Conservation (phyloP, 257 asterid genomes). For the Solanum chaucha region DNA sequence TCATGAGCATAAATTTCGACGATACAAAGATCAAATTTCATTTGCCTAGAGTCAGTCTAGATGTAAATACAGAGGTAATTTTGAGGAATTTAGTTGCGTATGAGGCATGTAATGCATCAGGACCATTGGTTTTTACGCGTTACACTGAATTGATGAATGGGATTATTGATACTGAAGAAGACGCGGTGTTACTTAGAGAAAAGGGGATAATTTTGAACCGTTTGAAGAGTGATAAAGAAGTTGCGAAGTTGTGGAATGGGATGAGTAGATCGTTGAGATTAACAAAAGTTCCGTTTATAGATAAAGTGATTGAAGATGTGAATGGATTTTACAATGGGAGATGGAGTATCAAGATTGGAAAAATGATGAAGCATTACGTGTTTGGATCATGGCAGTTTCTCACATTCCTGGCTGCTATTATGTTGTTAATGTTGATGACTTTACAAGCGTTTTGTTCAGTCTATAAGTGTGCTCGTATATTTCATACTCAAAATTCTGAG, state of each 20-base stretch:
- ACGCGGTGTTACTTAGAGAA: constrained; percentile 19
- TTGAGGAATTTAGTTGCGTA: constrained; percentile 30
- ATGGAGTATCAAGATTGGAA: constrained; percentile 6
- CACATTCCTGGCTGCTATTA: constrained; percentile 8
- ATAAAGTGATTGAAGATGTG: constrained; percentile 20
- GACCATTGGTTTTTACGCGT: constrained; percentile 21
- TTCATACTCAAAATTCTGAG: background rate
- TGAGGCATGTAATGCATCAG: constrained; percentile 23
- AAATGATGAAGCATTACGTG: constrained; percentile 6
- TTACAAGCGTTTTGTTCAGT: constrained; percentile 22
- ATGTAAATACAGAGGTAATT: constrained; percentile 15
- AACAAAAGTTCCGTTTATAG: constrained; percentile 21
- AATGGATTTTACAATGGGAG: constrained; percentile 18
- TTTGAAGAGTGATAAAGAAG: constrained; percentile 21
- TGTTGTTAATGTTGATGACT: constrained; percentile 14
- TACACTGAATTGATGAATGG: constrained; percentile 30
- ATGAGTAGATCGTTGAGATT: constrained; percentile 24
- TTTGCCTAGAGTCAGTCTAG: constrained; percentile 18
- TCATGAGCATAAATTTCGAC: constrained; percentile 14
- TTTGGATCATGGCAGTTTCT: constrained; percentile 22
- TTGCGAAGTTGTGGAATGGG: constrained; percentile 27
- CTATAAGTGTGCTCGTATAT: constrained; percentile 13
- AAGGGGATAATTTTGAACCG: constrained; percentile 19
- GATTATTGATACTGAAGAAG: constrained; percentile 22
- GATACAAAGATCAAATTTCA: background rate